Evolutionary conservation across 2,329 filamentous ascomycete genomes (phyloP).

Genomic region (Podosphaera aphanis): DNA sequence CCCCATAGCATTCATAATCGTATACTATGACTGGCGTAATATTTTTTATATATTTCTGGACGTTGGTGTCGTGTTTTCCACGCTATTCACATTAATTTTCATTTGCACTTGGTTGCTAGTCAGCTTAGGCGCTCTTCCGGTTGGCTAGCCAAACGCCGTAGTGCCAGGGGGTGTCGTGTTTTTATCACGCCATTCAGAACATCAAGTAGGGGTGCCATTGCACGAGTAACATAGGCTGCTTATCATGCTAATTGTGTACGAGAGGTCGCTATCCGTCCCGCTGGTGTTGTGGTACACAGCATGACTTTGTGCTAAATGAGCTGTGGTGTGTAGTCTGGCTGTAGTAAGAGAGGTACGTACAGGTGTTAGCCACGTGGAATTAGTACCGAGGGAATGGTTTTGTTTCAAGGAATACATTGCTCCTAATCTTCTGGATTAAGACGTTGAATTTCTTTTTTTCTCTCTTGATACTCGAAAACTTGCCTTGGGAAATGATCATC

Average conservation of each 20-base stretch:
- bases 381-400: neutral
- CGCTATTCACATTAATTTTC: neutral
- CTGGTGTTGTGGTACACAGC: neutral
- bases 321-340: neutral
- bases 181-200: neutral
- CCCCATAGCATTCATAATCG: too few species aligned
- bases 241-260: neutral
- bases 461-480: neutral
- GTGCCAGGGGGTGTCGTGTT: neutral
- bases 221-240: neutral
- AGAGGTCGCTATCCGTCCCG: constrained; percentile 1
- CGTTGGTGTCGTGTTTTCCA: neutral
- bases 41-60: neutral
- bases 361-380: neutral
- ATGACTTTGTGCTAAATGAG: neutral
- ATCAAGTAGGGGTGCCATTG: neutral
- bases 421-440: neutral
- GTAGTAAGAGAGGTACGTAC: neutral
- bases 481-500: neutral
- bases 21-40: neutral
- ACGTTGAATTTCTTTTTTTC: neutral
- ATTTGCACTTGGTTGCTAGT: neutral
- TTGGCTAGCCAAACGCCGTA: neutral
- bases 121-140: neutral
- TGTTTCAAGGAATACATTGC: neutral